phyloP scores from a whole-genome alignment of 73 alveolate species.

The Tetrahymena elliotti region DNA sequence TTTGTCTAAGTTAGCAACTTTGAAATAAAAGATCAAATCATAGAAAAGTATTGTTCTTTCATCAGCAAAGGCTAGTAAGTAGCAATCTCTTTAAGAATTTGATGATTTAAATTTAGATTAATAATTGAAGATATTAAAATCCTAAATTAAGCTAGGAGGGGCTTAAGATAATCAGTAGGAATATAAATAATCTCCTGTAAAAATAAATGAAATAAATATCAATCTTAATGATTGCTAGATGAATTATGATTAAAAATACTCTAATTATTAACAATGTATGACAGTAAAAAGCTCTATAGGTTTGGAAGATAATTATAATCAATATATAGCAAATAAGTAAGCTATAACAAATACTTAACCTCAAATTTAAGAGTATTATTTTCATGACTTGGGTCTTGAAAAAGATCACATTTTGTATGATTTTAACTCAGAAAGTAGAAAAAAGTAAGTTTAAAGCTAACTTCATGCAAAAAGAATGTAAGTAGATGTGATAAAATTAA shows the following conservation, averaged over 20 bases:
- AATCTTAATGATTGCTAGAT: background rate
- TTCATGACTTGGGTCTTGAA: background rate
- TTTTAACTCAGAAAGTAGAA: background rate
- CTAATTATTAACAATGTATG: background rate
- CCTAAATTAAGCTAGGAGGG: background rate
- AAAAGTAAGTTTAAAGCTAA: background rate
- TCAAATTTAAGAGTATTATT: background rate
- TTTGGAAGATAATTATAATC: background rate
- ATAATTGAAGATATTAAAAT: background rate
- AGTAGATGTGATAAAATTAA: background rate
- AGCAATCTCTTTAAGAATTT: background rate
- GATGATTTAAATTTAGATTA: background rate
- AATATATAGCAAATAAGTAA: background rate
- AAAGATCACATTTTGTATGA: background rate
- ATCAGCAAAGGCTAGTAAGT: background rate
- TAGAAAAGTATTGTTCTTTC: background rate
- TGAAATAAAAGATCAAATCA: background rate
- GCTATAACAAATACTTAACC: background rate
- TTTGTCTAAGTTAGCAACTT: background rate
- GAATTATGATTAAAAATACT: background rate
- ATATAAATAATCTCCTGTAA: background rate
- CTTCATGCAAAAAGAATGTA: background rate
- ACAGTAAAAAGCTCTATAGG: background rate
- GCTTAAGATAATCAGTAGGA: background rate
- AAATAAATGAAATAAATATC: background rate